These are phyloP conservation scores for Miamiensis avidus DNA, from an alignment of 169 alveolate species.

Conservation along the genomic window DNA sequence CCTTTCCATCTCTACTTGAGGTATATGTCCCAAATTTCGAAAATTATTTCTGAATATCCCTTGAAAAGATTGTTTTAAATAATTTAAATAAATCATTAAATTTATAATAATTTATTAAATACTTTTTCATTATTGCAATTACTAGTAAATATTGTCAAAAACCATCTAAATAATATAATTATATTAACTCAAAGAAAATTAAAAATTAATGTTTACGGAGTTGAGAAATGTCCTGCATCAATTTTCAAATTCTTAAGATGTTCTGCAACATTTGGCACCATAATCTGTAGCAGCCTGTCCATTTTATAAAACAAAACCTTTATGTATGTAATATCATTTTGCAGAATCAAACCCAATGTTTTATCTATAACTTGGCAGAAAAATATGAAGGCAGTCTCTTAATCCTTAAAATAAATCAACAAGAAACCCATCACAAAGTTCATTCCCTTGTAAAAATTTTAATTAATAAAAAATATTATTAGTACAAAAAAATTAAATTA, in stretches of 20 bases:
- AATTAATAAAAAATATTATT: too few species aligned
- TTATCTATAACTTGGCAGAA: background rate
- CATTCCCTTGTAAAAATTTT: background rate
- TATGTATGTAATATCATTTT: background rate
- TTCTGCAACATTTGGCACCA: background rate
- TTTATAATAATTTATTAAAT: too few species aligned
- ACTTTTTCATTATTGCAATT: background rate
- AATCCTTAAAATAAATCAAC: background rate
- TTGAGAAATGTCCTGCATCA: background rate
- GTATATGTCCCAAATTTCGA: background rate
- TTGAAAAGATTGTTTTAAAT: too few species aligned
- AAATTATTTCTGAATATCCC: background rate
- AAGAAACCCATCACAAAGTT: background rate
- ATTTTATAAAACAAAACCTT: background rate
- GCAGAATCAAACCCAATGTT: background rate
- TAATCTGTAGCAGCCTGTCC: background rate
- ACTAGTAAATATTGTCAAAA: background rate
- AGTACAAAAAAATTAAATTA: too few species aligned
- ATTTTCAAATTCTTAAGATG: background rate
- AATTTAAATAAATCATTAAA: too few species aligned
- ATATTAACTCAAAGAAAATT: too few species aligned
- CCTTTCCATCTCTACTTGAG: background rate
- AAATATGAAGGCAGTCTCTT: background rate
- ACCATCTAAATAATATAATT: background rate
- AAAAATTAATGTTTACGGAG: background rate